Evolutionary conservation across 2,329 filamentous ascomycete genomes (phyloP), one percentile per base, ranked within the genome.

Genomic region (Aspergillus melleus): DNA sequence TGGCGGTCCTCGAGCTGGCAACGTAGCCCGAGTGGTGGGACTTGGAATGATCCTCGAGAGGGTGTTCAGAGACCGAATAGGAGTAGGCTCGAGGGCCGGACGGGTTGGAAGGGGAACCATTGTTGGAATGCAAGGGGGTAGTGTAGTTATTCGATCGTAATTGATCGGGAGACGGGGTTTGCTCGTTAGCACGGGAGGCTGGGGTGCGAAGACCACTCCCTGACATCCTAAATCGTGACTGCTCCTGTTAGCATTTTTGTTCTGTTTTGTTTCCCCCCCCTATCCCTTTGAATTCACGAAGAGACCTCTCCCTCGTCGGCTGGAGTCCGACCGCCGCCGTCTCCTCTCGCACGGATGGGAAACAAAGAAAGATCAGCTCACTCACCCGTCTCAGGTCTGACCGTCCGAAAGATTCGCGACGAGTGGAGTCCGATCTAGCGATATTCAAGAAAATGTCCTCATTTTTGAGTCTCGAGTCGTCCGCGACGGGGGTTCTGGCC

Each of bases 361-460:
- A 47, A 47, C 20, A 47, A 47, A 19, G 50, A 47, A 49, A 52
- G 53, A 42, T 24, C 6, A 55, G 12, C 39, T 53, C 24, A 71
- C 74, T 76, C 65, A 77, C 75, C 58, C 75, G 68, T 66, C 74
- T 71, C 42, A 76, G 71, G 57, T 77, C 76, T n/a, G 74, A 72
- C 50, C 71, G 74, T 42, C 70, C 68, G 24, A 75, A 50, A 19
- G 76, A 76, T 54, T 75, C 72, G 52, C 74, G 75, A 60, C 73
- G 74, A 46, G 57, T 66, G 6, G 74, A 75, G 55, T 77, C 77
- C 5, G 75, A 71, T 62, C 75, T 74, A 11, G 79, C 79, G 59
- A 81, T 80, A 61, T 81, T 80, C 56, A 81, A 64, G 61, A 80
- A 81, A 29, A 81, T 65, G 68, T 81, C 79, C 55, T 80, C 78